Evolutionary conservation across 768 basidiomycete species (phyloP), one percentile per base, ranked within the genome.

Genomic region (Leccinum disarticulatum): DNA sequence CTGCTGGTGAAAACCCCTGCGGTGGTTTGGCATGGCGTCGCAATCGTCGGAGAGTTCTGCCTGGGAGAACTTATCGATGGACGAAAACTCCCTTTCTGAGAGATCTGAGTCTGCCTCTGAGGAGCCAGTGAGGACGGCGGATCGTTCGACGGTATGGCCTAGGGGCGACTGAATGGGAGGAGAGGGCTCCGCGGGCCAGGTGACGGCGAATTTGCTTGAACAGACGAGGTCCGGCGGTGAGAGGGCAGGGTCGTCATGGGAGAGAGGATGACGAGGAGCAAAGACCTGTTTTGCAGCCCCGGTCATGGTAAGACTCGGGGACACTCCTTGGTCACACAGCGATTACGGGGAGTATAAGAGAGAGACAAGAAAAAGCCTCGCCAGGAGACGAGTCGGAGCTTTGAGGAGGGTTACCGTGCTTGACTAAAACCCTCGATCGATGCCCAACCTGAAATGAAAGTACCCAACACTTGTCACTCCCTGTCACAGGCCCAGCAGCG

Each of bases 161-260:
- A 64, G 62, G 36, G 79, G 74, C n/a, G 76, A 66, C 57, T 75
- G 73, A 56, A 74, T 74, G 22, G 76, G 70, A 33, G 76, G 75
- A 14, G 78, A 73, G 48, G 76, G 68, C 33, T 84, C 83, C 35
- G 76, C 70, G 31, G 83, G 80, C 81, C 83, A 85, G 35, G 84
- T 81, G 57, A 87, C 74, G 41, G 80, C 83, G 71, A 88, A 87
- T 72, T 81, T 84, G 75, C 73, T 87, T 56, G 78, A 43, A 81
- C 72, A 57, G 50, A 83, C 74, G 41, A 77, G 70, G 58, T 86
- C 85, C 59, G 79, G 11, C 0, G 31, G 70, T 17, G 75, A 66
- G 51, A 78, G 74, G 46, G 78, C 76, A 60, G 78, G 78, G 58
- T 80, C 80, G 35, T 73, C 76, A 53, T 76, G 72, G 33, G 62